Conservation (phyloP, 2,329 filamentous ascomycete genomes). For the Elsinoe perseae region DNA sequence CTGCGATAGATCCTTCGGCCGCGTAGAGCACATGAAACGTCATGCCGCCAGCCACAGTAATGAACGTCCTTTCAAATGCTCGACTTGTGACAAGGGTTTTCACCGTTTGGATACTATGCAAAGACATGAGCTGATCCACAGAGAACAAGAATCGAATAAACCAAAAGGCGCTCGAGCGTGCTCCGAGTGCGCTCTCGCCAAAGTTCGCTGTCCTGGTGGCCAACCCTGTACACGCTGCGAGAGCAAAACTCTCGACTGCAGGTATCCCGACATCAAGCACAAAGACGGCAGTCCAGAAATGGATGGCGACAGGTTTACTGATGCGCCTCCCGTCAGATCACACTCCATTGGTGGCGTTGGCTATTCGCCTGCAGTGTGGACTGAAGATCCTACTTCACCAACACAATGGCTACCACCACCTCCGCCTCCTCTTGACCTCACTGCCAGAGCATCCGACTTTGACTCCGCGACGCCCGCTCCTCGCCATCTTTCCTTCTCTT, state of each 20-base stretch:
- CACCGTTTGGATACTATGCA: conserved; percentile 25
- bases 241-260: conserved; percentile 22
- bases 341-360: conserved; percentile 7
- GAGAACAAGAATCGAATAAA: conserved; percentile 19
- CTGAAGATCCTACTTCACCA: conserved; percentile 12
- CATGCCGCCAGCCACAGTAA: conserved; percentile 24
- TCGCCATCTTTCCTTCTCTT: conserved; percentile 14
- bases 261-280: conserved; percentile 21
- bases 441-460: conserved; percentile 4
- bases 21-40: conserved; percentile 24
- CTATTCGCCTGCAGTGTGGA: conserved; percentile 15
- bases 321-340: neutral
- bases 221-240: conserved; percentile 24
- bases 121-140: conserved; percentile 24
- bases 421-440: conserved; percentile 10
- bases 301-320: neutral
- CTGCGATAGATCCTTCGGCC: conserved; percentile 23
- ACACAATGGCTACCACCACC: conserved; percentile 14
- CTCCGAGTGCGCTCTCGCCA: conserved; percentile 24
- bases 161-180: conserved; percentile 25
- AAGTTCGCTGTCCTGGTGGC: conserved; percentile 27
- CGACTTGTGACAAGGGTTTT: conserved; percentile 23
- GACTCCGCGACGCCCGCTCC: neutral
- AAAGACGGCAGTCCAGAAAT: conserved; percentile 13
- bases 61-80: conserved; percentile 22